A percentile compares a stretch with the other conserved stretches of the same genome.
Evolutionary conservation across 2,329 filamentous ascomycete species (phyloP).

Genomic region (Colletotrichum echinochloae): DNA sequence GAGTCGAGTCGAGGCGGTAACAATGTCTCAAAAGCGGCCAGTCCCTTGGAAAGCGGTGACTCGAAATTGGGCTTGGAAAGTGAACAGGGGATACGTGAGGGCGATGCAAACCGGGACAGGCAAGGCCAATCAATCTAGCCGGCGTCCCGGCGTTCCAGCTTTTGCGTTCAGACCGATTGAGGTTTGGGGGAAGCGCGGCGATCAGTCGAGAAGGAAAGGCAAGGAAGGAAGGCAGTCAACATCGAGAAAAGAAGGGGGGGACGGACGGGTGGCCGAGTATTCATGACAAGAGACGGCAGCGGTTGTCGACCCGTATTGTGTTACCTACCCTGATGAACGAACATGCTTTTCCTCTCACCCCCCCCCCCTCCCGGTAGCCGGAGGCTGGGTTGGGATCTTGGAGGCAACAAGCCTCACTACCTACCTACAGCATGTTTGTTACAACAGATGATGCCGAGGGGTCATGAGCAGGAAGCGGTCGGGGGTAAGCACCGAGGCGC

Average conservation of each 20-base stretch:
- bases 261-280: not conserved
- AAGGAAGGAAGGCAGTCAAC: not conserved
- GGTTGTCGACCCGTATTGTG: constrained; percentile 24
- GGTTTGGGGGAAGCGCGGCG: constrained; percentile 6
- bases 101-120: constrained; percentile 26
- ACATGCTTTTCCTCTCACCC: not conserved
- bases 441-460: constrained; percentile 1
- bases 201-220: constrained; percentile 16
- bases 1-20: constrained; percentile 37
- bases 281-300: constrained; percentile 15
- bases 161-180: constrained; percentile 27
- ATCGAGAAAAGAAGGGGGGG: not conserved
- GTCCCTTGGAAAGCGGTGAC: constrained; percentile 38
- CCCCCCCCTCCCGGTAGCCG: constrained; percentile 6
- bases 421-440: not conserved
- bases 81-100: constrained; percentile 20
- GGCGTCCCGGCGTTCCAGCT: constrained; percentile 27
- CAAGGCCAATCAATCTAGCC: constrained; percentile 24
- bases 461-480: constrained; percentile 1
- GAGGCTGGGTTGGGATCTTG: constrained; percentile 4
- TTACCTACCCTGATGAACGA: constrained; percentile 32
- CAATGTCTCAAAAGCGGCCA: constrained; percentile 37
- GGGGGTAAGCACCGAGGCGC: constrained; percentile 26
- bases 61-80: constrained; percentile 24
- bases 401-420: constrained; percentile 18